Conservation (phyloP, 2,329 filamentous ascomycete genomes). For the Neopestalotiopsis sp. region DNA sequence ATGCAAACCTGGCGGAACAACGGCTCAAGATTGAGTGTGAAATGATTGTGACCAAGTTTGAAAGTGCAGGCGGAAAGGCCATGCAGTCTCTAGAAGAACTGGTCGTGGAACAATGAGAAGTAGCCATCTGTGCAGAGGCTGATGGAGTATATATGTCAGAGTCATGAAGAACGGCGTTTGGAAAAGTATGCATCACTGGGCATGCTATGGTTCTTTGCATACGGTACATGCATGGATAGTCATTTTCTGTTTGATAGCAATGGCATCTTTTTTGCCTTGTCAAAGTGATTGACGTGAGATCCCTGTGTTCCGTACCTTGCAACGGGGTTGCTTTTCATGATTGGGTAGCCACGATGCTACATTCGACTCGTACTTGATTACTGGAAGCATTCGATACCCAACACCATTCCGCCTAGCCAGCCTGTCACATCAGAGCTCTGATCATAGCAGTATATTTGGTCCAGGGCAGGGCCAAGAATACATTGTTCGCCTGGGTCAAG, state of each 20-base stretch:
- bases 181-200: background rate
- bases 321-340: background rate
- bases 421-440: too few relatives aligned
- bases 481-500: too few relatives aligned
- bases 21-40: constrained; percentile 83
- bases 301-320: background rate
- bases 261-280: background rate
- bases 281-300: background rate
- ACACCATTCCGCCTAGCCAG: too few relatives aligned
- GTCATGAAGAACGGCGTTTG: background rate
- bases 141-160: background rate
- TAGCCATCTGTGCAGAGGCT: background rate
- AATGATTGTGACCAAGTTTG: constrained; percentile 79
- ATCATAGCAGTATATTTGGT: too few relatives aligned
- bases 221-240: background rate
- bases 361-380: too few relatives aligned
- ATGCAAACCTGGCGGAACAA: constrained; percentile 80
- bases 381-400: too few relatives aligned
- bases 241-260: background rate
- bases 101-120: constrained; percentile 49
- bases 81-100: constrained; percentile 79
- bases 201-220: background rate
- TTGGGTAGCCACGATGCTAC: background rate
- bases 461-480: too few relatives aligned
- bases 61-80: constrained; percentile 79